phyloP scores from a whole-genome alignment of 164 flowering plant genomes.

The Magnolia officinalis region DNA sequence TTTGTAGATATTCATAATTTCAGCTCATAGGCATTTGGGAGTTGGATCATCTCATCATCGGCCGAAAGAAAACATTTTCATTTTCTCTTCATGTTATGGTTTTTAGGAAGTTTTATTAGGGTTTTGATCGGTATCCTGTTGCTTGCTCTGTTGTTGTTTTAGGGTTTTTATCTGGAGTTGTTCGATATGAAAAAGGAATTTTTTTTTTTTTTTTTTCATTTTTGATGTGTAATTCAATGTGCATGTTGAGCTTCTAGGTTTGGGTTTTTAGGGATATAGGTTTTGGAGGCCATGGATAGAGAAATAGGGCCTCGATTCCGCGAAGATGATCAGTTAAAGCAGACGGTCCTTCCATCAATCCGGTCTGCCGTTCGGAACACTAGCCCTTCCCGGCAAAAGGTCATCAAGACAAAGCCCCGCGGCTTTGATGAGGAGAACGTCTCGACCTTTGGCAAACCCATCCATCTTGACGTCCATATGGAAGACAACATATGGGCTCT shows the following conservation, averaged over 20 bases:
- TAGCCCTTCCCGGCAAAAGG: slow-evolving; percentile 84
- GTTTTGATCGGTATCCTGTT: not conserved
- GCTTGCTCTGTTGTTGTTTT: not conserved
- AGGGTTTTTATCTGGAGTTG: not conserved
- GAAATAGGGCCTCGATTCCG: slow-evolving; percentile 17
- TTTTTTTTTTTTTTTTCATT: no score
- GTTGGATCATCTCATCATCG: not conserved
- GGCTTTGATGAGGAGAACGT: slow-evolving; percentile 89
- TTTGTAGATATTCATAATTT: not conserved
- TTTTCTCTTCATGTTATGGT: not conserved
- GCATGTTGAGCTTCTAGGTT: not conserved
- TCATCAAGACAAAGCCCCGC: slow-evolving; percentile 78
- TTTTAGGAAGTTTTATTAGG: no score
- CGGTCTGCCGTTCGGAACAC: slow-evolving; percentile 70
- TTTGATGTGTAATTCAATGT: not conserved
- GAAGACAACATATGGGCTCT: slow-evolving; percentile 91
- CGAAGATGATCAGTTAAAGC: slow-evolving; percentile 24
- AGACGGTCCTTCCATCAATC: slow-evolving; percentile 45
- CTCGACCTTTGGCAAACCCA: slow-evolving; percentile 52
- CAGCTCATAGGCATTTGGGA: not conserved
- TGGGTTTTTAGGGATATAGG: slow-evolving; percentile 3
- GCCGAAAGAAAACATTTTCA: not conserved
- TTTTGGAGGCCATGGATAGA: slow-evolving; percentile 27
- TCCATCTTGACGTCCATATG: slow-evolving; percentile 76
- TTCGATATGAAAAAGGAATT: not conserved